phyloP scores from a whole-genome alignment of 441 rosid species.

The Syzygium syzygioides region DNA sequence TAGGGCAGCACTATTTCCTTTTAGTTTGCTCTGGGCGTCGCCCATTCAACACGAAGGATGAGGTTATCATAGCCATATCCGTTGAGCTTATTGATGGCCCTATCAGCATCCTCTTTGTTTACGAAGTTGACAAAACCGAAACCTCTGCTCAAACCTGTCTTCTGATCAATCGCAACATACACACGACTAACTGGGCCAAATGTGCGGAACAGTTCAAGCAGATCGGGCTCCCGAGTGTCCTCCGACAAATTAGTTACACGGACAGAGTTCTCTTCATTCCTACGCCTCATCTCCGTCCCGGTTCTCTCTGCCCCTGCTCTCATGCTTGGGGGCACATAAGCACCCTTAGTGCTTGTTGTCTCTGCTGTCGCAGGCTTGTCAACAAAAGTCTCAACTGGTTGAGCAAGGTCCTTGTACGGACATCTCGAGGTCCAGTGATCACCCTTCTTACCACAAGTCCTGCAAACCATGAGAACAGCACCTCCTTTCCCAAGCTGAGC shows the following conservation, averaged over 20 bases:
- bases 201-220: slow-evolving; percentile 60
- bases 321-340: slow-evolving; percentile 59
- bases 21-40: slow-evolving; percentile 56
- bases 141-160: slow-evolving; percentile 61
- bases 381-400: slow-evolving; percentile 29
- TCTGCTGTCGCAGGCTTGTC: slow-evolving; percentile 49
- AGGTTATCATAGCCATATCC: slow-evolving; percentile 75
- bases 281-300: slow-evolving; percentile 62
- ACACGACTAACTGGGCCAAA: slow-evolving; percentile 57
- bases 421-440: slow-evolving; percentile 74
- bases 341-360: slow-evolving; percentile 24
- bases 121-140: slow-evolving; percentile 66
- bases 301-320: slow-evolving; percentile 49
- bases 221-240: slow-evolving; percentile 58
- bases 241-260: slow-evolving; percentile 60
- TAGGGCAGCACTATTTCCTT: background rate
- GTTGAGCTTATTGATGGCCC: slow-evolving; percentile 58
- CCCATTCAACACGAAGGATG: slow-evolving; percentile 74
- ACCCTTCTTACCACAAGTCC: slow-evolving; percentile 64
- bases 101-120: slow-evolving; percentile 56
- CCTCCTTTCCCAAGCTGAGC: slow-evolving; percentile 53
- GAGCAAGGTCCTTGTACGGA: slow-evolving; percentile 70
- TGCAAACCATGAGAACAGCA: slow-evolving; percentile 66
- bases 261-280: slow-evolving; percentile 66
- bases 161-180: slow-evolving; percentile 63